A percentile compares a stretch with the other conserved stretches of the same genome.
Evolutionary conservation across 106 monocot genomes (phyloP).

Genomic region (Apostasia shenzhenica): DNA sequence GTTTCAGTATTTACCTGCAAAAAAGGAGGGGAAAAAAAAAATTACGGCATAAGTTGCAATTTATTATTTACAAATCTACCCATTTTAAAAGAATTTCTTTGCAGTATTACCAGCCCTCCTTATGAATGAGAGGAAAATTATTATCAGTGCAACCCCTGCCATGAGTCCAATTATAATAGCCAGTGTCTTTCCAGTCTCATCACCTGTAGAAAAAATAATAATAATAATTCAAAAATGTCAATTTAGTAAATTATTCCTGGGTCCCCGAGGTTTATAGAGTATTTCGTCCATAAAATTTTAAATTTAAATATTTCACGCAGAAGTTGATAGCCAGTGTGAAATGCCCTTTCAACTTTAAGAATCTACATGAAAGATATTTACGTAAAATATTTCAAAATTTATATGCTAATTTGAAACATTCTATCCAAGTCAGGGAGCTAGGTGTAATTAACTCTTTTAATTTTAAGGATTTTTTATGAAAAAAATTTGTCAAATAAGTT

Average conservation of each 20-base stretch:
- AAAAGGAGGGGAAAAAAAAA: conserved; percentile 1
- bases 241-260: too few species aligned
- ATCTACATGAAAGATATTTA: too few species aligned
- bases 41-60: neutral
- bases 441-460: too few species aligned
- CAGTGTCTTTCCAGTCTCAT: conserved; percentile 33
- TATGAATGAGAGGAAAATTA: conserved; percentile 37
- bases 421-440: too few species aligned
- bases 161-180: conserved; percentile 47
- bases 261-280: too few species aligned
- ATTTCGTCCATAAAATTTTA: neutral
- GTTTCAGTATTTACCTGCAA: conserved; percentile 14
- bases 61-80: too few species aligned
- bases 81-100: too few species aligned
- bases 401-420: neutral
- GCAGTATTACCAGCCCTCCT: conserved; percentile 11
- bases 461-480: too few species aligned
- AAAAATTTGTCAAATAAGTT: too few species aligned
- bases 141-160: conserved; percentile 36
- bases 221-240: neutral
- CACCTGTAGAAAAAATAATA: conserved; percentile 4
- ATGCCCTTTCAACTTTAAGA: neutral
- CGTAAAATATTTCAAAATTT: neutral
- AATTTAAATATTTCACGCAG: neutral
- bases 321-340: neutral